Percentiles rank a stretch among this genome's conserved stretches.
Conservation (phyloP, 352 stramenopile genomes). For the Pythium periplocum region DNA sequence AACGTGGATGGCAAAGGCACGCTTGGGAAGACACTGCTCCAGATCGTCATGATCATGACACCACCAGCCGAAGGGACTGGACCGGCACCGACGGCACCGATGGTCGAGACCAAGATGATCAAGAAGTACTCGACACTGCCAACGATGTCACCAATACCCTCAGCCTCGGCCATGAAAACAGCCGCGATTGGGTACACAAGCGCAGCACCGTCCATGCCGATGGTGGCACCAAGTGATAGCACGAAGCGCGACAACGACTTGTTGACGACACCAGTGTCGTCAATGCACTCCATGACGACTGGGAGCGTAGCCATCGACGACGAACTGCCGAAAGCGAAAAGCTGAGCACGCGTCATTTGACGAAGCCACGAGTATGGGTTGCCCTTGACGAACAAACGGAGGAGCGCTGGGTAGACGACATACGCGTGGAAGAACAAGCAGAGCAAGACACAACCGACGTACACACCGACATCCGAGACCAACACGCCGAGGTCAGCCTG, state of each 20-base stretch:
- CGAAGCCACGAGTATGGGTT: conserved; percentile 30
- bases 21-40: conserved; percentile 27
- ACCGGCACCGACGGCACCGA: conserved; percentile 22
- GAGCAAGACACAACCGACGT: conserved; percentile 23
- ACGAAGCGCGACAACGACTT: conserved; percentile 25
- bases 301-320: conserved; percentile 47
- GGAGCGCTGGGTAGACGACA: conserved; percentile 29
- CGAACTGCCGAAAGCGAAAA: conserved; percentile 33
- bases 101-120: conserved; percentile 24
- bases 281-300: conserved; percentile 32
- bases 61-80: conserved; percentile 26
- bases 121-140: conserved; percentile 27
- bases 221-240: conserved; percentile 25
- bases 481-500: conserved; percentile 24
- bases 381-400: conserved; percentile 19
- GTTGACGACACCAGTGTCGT: conserved; percentile 19
- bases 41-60: conserved; percentile 43
- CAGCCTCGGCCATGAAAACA: conserved; percentile 36
- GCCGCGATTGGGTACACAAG: conserved; percentile 25
- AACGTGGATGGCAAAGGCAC: conserved; percentile 41
- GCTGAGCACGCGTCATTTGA: conserved; percentile 25
- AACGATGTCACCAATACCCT: conserved; percentile 18
- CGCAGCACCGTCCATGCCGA: conserved; percentile 27
- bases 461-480: conserved; percentile 34
- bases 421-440: conserved; percentile 19